phyloP scores from a whole-genome alignment of 371 early-diverging fungal genomes.

The Globomyces sp. region DNA sequence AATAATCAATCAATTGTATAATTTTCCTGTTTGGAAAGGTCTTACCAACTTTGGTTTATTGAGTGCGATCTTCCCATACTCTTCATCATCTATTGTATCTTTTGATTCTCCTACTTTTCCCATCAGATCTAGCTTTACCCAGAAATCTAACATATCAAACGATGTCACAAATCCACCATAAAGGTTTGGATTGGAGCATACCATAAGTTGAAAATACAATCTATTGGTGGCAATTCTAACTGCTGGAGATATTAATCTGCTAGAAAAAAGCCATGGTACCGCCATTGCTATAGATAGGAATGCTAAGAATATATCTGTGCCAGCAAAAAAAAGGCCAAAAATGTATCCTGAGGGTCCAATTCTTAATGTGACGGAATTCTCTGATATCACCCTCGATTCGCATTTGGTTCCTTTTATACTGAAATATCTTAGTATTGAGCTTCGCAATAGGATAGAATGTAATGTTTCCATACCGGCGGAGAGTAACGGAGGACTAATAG shows the following conservation, averaged over 20 bases:
- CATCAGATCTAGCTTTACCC: constrained; percentile 5
- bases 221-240: background rate
- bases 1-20: background rate
- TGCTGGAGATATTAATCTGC: background rate
- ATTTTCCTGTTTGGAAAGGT: constrained; percentile 2
- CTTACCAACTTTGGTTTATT: constrained; percentile 1
- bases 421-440: background rate
- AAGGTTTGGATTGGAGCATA: background rate
- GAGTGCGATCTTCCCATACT: background rate
- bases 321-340: background rate
- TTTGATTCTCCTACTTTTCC: constrained; percentile 1
- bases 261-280: background rate
- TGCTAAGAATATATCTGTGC: background rate
- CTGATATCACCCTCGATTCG: background rate
- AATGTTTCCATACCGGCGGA: constrained; percentile 2
- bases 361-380: background rate
- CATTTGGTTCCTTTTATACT: background rate
- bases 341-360: background rate
- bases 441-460: background rate
- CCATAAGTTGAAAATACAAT: constrained; percentile 2
- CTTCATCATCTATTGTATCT: constrained; percentile 10
- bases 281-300: background rate
- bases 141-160: constrained; percentile 1
- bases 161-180: background rate
- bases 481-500: background rate